phyloP scores from a whole-genome alignment of 2,329 filamentous ascomycete species.

The Blastomyces percursus region DNA sequence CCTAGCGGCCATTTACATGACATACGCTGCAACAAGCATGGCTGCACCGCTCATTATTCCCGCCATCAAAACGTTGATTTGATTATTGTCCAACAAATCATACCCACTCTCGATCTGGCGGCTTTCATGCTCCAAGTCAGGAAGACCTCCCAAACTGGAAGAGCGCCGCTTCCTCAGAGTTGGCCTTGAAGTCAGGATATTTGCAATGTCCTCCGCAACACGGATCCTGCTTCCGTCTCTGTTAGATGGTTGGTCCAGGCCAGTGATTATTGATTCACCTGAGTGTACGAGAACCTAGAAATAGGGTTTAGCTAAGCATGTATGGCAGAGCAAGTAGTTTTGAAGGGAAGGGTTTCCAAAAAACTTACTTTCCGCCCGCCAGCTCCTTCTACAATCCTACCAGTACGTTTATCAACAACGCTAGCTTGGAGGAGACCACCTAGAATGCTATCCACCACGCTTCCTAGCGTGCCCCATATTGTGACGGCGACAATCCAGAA shows the following conservation, averaged over 20 bases:
- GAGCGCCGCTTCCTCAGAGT: constrained; percentile 6
- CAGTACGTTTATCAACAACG: constrained; percentile 70
- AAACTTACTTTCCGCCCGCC: constrained; percentile 52
- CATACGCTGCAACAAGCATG: constrained; percentile 46
- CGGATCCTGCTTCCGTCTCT: constrained; percentile 19
- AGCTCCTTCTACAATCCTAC: constrained; percentile 79
- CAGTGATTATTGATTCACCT: constrained; percentile 19
- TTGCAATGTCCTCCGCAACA: constrained; percentile 21
- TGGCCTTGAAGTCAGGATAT: constrained; percentile 19
- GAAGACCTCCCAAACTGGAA: neutral
- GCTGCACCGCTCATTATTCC: constrained; percentile 65
- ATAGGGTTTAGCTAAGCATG: neutral
- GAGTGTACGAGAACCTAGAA: constrained; percentile 30
- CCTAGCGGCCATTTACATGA: constrained; percentile 13
- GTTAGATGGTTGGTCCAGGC: constrained; percentile 12
- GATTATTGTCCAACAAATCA: constrained; percentile 85
- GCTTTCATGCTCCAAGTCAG: constrained; percentile 41
- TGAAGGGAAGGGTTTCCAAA: neutral
- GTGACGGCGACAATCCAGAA: constrained; percentile 47
- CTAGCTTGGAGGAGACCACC: constrained; percentile 77
- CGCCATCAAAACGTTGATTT: constrained; percentile 90
- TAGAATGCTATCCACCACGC: constrained; percentile 74
- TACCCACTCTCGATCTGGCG: constrained; percentile 54
- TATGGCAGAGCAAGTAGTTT: neutral
- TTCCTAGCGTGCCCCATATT: constrained; percentile 65